Evolutionary conservation across 805 yeast genomes (phyloP).

Genomic region (Candida michaelii): DNA sequence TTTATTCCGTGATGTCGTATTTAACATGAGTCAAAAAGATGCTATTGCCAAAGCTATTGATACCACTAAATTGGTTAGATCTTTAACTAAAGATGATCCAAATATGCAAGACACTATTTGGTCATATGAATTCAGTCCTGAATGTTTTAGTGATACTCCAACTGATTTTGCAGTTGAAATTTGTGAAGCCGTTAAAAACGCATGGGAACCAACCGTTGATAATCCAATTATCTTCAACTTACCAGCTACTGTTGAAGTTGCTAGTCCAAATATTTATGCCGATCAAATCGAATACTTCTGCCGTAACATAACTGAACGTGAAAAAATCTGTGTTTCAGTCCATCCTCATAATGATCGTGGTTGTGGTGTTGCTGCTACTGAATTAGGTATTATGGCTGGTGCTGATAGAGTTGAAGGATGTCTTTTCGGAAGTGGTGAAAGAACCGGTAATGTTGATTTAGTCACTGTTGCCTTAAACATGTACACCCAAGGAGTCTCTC

Average conservation of each 20-base stretch:
- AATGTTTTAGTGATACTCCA: conserved; percentile 74
- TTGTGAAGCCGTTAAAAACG: conserved; percentile 76
- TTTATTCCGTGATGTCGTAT: conserved; percentile 71
- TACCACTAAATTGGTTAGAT: conserved; percentile 64
- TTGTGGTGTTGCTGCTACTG: conserved; percentile 82
- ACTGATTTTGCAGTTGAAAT: conserved; percentile 71
- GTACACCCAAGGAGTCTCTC: conserved; percentile 77
- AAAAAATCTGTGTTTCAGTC: conserved; percentile 65
- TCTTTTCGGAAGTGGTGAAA: conserved; percentile 79
- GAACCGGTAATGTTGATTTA: conserved; percentile 81
- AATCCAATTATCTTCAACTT: conserved; percentile 74
- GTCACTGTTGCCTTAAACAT: conserved; percentile 73
- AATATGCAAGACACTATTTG: conserved; percentile 59
- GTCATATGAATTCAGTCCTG: conserved; percentile 77
- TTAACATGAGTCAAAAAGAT: conserved; percentile 67
- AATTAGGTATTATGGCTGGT: conserved; percentile 76
- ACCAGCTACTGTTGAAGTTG: conserved; percentile 80
- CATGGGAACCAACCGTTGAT: conserved; percentile 77
- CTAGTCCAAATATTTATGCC: conserved; percentile 74
- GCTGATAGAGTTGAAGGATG: conserved; percentile 86
- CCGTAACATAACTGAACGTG: conserved; percentile 66
- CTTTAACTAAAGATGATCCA: conserved; percentile 77
- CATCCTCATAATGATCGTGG: conserved; percentile 84
- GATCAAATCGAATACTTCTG: conserved; percentile 79
- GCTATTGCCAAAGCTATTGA: conserved; percentile 69